Evolutionary conservation across 306 rosid genomes (phyloP).

Genomic region (Inga leiocalycina): DNA sequence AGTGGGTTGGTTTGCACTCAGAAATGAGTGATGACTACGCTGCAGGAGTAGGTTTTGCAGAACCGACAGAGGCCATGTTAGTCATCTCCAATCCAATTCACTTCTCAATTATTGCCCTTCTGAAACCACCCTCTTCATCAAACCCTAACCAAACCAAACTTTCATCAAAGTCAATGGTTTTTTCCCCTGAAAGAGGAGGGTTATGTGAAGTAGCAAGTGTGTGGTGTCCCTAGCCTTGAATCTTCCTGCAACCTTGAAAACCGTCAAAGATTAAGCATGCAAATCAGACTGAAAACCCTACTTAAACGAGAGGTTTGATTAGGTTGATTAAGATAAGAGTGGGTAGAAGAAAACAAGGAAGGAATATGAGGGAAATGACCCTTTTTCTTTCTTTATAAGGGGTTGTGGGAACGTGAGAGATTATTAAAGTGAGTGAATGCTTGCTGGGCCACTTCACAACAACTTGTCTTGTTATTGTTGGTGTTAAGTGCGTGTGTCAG

Average conservation of each 20-base stretch:
- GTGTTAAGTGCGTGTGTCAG: slow-evolving; percentile 51
- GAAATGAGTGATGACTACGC: slow-evolving; percentile 43
- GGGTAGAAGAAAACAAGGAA: slow-evolving; percentile 13
- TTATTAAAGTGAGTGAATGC: slow-evolving; percentile 50
- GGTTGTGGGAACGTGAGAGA: slow-evolving; percentile 10
- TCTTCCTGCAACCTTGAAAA: slow-evolving; percentile 48
- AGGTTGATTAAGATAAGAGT: neutral
- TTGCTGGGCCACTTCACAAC: slow-evolving; percentile 61
- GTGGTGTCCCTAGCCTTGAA: slow-evolving; percentile 28
- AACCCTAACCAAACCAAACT: slow-evolving; percentile 50
- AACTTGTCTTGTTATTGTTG: slow-evolving; percentile 39
- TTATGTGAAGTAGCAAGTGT: neutral
- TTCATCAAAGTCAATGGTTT: slow-evolving; percentile 33
- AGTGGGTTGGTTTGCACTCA: slow-evolving; percentile 45
- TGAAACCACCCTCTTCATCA: slow-evolving; percentile 26
- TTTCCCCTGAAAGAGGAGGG: neutral
- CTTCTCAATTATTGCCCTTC: slow-evolving; percentile 65
- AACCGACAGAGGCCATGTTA: slow-evolving; percentile 82
- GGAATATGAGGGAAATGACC: slow-evolving; percentile 6
- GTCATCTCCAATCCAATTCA: slow-evolving; percentile 78
- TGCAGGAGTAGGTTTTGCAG: slow-evolving; percentile 41
- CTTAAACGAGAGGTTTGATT: slow-evolving; percentile 27
- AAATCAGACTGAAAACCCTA: slow-evolving; percentile 9
- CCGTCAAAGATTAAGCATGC: slow-evolving; percentile 3
- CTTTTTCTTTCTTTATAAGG: neutral